phyloP scores from a whole-genome alignment of 176 grass and related monocot genomes.

The Oryza rufipogon region DNA sequence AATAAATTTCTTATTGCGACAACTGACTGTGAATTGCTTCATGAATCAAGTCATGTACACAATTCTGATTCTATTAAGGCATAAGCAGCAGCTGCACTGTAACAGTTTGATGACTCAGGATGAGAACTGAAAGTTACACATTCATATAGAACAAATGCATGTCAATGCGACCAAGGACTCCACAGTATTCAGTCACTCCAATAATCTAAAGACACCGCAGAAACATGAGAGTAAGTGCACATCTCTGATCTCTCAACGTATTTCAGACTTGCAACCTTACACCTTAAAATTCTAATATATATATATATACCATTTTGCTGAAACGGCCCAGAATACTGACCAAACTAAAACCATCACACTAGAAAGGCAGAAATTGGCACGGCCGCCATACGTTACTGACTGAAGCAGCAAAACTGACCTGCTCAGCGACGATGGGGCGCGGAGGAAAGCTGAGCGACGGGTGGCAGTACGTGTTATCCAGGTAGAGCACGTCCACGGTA shows the following conservation, averaged over 20 bases:
- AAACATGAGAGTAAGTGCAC: background rate
- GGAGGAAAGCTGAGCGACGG: conserved; percentile 82
- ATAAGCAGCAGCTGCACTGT: background rate
- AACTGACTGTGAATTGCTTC: conserved; percentile 1
- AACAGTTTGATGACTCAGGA: background rate
- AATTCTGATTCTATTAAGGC: background rate
- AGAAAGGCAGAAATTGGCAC: background rate
- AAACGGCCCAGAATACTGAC: background rate
- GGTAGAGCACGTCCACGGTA: conserved; percentile 66
- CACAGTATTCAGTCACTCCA: background rate
- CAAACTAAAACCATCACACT: conserved; percentile 14
- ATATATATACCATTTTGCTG: background rate
- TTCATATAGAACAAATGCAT: background rate
- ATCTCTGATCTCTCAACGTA: background rate
- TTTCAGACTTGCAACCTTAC: background rate
- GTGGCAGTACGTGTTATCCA: conserved; percentile 93
- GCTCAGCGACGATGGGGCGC: conserved; percentile 64
- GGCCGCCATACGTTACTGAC: background rate
- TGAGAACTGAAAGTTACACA: conserved; percentile 1
- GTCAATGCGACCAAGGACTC: background rate
- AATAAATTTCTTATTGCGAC: background rate
- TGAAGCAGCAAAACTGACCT: conserved; percentile 43
- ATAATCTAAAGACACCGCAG: no score
- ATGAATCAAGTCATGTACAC: conserved; percentile 6
- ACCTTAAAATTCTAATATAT: no score